Conservation (phyloP, 169 alveolate species). For the Plasmodium inui region DNA sequence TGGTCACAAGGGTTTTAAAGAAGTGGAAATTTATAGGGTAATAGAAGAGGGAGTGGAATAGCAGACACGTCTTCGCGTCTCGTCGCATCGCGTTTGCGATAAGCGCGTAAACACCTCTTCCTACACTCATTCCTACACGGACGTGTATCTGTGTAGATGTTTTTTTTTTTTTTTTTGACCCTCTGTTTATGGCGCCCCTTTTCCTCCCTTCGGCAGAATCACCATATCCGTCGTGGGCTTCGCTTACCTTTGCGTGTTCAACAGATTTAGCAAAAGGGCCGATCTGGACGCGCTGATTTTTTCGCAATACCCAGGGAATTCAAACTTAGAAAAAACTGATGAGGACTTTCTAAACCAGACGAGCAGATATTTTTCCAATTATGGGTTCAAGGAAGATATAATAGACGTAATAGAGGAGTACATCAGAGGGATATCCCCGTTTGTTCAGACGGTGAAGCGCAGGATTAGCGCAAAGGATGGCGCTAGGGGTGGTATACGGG, state of each 20-base stretch:
- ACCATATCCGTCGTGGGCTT: conserved; percentile 36
- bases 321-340: conserved; percentile 14
- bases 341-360: conserved; percentile 35
- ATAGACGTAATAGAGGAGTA: conserved; percentile 31
- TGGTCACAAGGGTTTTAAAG: conserved; percentile 22
- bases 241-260: conserved; percentile 29
- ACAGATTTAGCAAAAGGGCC: conserved; percentile 42
- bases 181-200: neutral
- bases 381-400: conserved; percentile 34
- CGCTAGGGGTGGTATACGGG: neutral
- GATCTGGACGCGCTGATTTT: conserved; percentile 52
- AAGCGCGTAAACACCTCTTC: neutral
- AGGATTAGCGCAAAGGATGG: neutral
- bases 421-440: conserved; percentile 4
- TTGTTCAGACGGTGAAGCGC: conserved; percentile 12
- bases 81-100: neutral
- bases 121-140: neutral
- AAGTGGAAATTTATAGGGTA: conserved; percentile 61
- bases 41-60: neutral
- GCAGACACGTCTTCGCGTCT: neutral
- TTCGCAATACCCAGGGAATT: conserved; percentile 66
- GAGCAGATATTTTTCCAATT: conserved; percentile 19
- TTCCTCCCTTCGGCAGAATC: conserved; percentile 10
- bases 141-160: neutral
- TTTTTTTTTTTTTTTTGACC: neutral